Base-by-base conservation (phyloP, 257 asterid species). In the Fraxinus anomala region DNA sequence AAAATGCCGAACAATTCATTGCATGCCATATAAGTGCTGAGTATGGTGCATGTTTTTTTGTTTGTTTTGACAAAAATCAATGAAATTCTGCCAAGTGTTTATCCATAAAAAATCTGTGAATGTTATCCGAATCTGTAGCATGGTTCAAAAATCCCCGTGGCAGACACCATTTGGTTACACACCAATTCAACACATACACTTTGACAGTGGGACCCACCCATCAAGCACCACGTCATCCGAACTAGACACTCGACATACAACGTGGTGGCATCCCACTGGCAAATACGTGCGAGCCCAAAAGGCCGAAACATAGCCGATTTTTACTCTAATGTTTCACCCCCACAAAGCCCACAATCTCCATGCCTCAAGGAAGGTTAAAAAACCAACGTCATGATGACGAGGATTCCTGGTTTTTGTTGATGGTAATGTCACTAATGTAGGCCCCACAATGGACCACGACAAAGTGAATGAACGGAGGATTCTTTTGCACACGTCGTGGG, bases 121-220 rank as follows among this genome's bases (percentile, higher is more conserved):
- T 3, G 34, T 31, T 3, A 31, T 31, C 34, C 34, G 4, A 0
- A 31, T 31, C 4, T 31, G 34, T 31, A 31, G 0, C 34, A 31
- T 31, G 34, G 34, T 31, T 31, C 34, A 70, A 54, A 70, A 68
- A 51, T 78, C 24, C 68, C 59, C 34, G 47, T 80, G 82, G 82
- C 80, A 71, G 86, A 81, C 89, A 88, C 83, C 76, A 85, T 68
- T 26, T 26, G 28, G 28, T 26, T 26, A 26, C 28, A 26, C 28
- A 26, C 28, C 28, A 26, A 26, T 26, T 26, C 28, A 0, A 26
- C 31, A 28, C 31, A 28, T 28, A 28, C 31, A 28, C 31, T 28
- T 28, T 1, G 4, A 21, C 37, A 21, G 23, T n/a, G 34, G 66
- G 51, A 40, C 54, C 44, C 54, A 34, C 21, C 31, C 19, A 54